phyloP scores from a whole-genome alignment of 305 asterid genomes.

The Solanum chacoense region DNA sequence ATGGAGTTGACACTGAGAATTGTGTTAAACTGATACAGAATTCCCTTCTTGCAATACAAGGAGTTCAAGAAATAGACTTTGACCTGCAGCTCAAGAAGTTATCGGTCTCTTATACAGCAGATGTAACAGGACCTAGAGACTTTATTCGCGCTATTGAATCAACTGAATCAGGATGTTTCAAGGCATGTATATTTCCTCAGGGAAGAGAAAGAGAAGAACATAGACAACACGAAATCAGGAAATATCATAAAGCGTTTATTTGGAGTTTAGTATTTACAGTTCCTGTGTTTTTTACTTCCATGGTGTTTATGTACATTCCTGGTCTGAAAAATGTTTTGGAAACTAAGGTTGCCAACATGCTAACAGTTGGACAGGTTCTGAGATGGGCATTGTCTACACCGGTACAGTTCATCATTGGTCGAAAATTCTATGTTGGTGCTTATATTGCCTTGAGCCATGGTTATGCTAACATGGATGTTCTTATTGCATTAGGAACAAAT shows the following conservation, averaged over 20 bases:
- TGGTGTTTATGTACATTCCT: slow-evolving; percentile 79
- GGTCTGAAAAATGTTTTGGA: slow-evolving; percentile 37
- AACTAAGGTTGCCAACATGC: slow-evolving; percentile 45
- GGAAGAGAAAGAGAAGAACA: slow-evolving; percentile 35
- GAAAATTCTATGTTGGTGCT: slow-evolving; percentile 59
- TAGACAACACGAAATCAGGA: slow-evolving; percentile 35
- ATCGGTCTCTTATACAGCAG: slow-evolving; percentile 53
- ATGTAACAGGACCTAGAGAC: slow-evolving; percentile 67
- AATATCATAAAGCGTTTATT: slow-evolving; percentile 33
- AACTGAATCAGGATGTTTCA: slow-evolving; percentile 45
- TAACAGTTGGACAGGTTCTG: slow-evolving; percentile 37
- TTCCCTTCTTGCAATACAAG: slow-evolving; percentile 59
- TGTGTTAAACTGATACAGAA: slow-evolving; percentile 34
- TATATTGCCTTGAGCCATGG: slow-evolving; percentile 52
- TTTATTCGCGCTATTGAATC: slow-evolving; percentile 48
- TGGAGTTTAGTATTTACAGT: slow-evolving; percentile 63
- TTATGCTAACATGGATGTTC: slow-evolving; percentile 76
- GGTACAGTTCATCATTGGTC: slow-evolving; percentile 75
- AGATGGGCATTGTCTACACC: slow-evolving; percentile 68
- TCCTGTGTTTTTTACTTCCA: slow-evolving; percentile 60
- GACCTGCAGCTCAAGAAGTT: slow-evolving; percentile 33
- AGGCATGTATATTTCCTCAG: slow-evolving; percentile 62
- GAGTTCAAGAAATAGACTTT: slow-evolving; percentile 43
- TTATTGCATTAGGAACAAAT: slow-evolving; percentile 68
- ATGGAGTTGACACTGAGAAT: slow-evolving; percentile 36